phyloP scores from a whole-genome alignment of 1,284 basidiomycete species.

The Cutaneotrichosporon cyanovorans region DNA sequence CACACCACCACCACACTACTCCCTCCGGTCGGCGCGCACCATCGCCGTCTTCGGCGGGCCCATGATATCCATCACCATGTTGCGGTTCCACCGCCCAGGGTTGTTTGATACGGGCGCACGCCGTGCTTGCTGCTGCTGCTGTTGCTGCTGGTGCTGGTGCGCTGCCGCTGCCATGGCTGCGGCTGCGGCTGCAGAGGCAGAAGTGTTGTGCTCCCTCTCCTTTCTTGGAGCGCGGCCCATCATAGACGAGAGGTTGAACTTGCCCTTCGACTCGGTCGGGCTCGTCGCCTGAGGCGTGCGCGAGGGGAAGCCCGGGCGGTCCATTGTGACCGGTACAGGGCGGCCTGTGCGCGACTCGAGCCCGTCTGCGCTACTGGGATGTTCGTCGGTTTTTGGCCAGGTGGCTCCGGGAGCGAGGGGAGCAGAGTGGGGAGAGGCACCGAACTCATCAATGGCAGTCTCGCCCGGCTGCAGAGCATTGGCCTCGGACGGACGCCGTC shows the following conservation, averaged over 20 bases:
- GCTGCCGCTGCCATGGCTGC: too few relatives aligned
- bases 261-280: background rate
- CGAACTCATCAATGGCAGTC: too few relatives aligned
- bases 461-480: too few relatives aligned
- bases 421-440: too few relatives aligned
- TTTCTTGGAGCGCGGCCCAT: background rate
- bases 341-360: conserved; percentile 3
- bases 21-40: too few relatives aligned
- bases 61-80: conserved; percentile 42
- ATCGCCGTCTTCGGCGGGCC: conserved; percentile 24
- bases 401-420: too few relatives aligned
- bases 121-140: background rate
- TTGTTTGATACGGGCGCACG: conserved; percentile 19
- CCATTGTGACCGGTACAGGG: conserved; percentile 17
- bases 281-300: too few relatives aligned
- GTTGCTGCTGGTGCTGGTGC: conserved; percentile 1
- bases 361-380: background rate
- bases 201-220: background rate
- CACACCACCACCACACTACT: too few relatives aligned
- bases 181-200: background rate
- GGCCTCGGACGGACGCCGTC: too few relatives aligned
- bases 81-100: conserved; percentile 38
- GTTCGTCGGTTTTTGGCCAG: too few relatives aligned
- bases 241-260: conserved; percentile 2
- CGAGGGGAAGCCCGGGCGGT: conserved; percentile 15